These are phyloP conservation scores for Trametes cinnabarina DNA, from an alignment of 768 basidiomycete genomes.

Conservation along the genomic window DNA sequence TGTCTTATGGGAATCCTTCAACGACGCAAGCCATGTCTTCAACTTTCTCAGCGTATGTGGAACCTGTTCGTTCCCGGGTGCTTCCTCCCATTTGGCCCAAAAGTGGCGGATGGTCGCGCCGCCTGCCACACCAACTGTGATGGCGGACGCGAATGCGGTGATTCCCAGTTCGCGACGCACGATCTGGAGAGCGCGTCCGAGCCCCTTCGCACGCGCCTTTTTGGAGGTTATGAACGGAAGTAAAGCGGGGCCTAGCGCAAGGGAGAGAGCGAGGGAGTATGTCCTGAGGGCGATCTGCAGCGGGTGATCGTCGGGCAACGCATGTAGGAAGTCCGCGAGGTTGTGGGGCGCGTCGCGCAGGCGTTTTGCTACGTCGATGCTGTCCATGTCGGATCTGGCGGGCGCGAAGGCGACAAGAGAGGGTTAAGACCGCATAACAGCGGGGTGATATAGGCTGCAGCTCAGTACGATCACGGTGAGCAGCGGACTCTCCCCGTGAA, in stretches of 20 bases:
- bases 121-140: constrained; percentile 63
- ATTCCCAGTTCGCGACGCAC: constrained; percentile 55
- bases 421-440: not conserved
- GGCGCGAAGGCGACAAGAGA: too few relatives aligned
- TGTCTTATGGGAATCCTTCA: constrained; percentile 46
- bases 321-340: constrained; percentile 22
- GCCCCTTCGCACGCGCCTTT: constrained; percentile 25
- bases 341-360: constrained; percentile 12
- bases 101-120: constrained; percentile 52
- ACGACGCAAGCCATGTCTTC: constrained; percentile 23
- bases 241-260: constrained; percentile 66
- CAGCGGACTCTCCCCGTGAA: not conserved
- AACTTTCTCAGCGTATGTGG: not conserved
- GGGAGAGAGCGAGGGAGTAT: constrained; percentile 60
- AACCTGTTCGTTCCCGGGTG: not conserved
- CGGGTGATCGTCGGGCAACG: constrained; percentile 43
- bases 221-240: constrained; percentile 48
- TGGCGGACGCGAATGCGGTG: constrained; percentile 68
- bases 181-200: constrained; percentile 33
- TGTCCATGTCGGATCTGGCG: not conserved
- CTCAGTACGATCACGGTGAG: not conserved
- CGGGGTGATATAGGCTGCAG: not conserved
- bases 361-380: not conserved
- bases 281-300: constrained; percentile 62
- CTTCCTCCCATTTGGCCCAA: constrained; percentile 32